Evolutionary conservation across 306 rosid species (phyloP).

Genomic region (Castanea crenata): DNA sequence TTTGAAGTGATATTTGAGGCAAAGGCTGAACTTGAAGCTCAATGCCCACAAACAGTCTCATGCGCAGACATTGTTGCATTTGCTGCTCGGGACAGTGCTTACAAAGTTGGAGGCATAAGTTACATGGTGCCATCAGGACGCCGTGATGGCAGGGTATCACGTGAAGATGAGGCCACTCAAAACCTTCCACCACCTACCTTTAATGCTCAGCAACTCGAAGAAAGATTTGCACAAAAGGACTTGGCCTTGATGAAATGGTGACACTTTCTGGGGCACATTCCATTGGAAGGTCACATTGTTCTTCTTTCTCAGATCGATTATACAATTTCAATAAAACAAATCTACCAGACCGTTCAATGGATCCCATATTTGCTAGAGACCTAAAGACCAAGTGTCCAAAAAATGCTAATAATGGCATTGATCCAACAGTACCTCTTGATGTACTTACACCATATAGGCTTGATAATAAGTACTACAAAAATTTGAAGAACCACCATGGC

Average conservation of each 20-base stretch:
- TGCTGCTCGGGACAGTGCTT: slow-evolving; percentile 35
- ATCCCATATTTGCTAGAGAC: background rate
- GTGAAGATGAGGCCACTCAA: background rate
- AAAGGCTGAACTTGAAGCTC: slow-evolving; percentile 29
- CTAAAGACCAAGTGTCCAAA: slow-evolving; percentile 3
- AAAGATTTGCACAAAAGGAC: background rate
- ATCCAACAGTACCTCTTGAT: background rate
- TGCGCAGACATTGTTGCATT: slow-evolving; percentile 43
- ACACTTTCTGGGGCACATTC: slow-evolving; percentile 16
- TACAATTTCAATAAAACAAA: background rate
- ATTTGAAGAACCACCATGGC: background rate
- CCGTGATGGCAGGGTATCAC: slow-evolving; percentile 1
- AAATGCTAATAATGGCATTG: background rate
- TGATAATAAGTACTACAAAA: background rate
- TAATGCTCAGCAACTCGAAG: background rate
- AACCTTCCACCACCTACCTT: slow-evolving; percentile 4
- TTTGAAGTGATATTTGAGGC: slow-evolving; percentile 36
- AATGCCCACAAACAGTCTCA: slow-evolving; percentile 35
- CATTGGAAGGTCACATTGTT: background rate
- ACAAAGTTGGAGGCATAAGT: background rate
- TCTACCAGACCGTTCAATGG: slow-evolving; percentile 7
- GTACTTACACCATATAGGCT: background rate
- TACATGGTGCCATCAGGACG: slow-evolving; percentile 3
- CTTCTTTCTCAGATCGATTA: slow-evolving; percentile 1
- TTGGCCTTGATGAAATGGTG: slow-evolving; percentile 3